Percentiles rank a stretch among this genome's conserved stretches.
phyloP scores from a whole-genome alignment of 208 protist species.

The Zelonia costaricensis region DNA sequence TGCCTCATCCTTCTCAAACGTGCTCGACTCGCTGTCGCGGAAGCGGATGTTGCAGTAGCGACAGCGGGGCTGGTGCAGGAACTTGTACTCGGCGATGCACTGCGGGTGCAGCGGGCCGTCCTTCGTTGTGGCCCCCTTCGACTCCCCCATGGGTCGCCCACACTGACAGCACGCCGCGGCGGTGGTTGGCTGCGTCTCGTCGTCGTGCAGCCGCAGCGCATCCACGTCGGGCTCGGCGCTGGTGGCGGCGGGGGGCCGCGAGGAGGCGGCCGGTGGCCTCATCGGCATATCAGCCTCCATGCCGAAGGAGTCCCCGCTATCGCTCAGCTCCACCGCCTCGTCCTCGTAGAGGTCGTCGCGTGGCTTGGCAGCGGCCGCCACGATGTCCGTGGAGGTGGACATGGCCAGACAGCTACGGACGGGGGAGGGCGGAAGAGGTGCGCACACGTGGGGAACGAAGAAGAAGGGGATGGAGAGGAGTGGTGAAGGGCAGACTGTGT shows the following conservation, averaged over 20 bases:
- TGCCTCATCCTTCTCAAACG: conserved; percentile 28
- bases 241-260: background rate
- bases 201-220: conserved; percentile 11
- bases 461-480: too few relatives aligned
- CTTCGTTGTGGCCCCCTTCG: conserved; percentile 24
- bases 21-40: conserved; percentile 24
- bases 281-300: background rate
- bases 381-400: too few relatives aligned
- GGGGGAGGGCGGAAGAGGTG: too few relatives aligned
- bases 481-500: too few relatives aligned
- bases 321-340: background rate
- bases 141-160: conserved; percentile 28
- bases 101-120: conserved; percentile 38
- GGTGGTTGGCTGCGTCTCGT: conserved; percentile 5
- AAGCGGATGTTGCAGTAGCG: conserved; percentile 48
- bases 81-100: conserved; percentile 44
- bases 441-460: too few relatives aligned
- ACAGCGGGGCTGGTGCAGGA: conserved; percentile 44
- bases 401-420: too few relatives aligned
- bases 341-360: too few relatives aligned
- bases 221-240: background rate
- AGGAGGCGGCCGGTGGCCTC: background rate
- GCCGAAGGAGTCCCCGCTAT: background rate
- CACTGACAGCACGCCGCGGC: conserved; percentile 35
- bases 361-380: too few relatives aligned